Conservation (phyloP, 106 monocot species). For the Vanilla planifolia region DNA sequence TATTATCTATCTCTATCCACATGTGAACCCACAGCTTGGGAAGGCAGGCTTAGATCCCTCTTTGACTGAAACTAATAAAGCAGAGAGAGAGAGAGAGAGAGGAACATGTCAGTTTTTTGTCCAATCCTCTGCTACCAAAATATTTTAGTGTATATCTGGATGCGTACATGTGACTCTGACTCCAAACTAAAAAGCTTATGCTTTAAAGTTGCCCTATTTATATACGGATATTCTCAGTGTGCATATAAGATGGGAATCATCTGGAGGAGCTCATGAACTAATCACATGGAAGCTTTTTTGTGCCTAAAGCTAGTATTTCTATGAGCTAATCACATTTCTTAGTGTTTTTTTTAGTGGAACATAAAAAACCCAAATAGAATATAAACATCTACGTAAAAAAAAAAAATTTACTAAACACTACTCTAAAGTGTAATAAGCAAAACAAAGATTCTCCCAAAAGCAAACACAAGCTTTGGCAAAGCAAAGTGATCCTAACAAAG, state of each 20-base stretch:
- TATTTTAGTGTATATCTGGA: conserved; percentile 12
- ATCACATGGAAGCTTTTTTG: neutral
- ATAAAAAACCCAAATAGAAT: too few relatives aligned
- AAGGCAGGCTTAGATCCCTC: conserved; percentile 22
- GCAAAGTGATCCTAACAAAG: conserved; percentile 3
- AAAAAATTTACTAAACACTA: neutral
- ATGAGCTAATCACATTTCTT: too few relatives aligned
- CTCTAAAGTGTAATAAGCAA: neutral
- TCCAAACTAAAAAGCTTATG: conserved; percentile 10
- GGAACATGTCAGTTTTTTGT: conserved; percentile 1
- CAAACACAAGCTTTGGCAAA: neutral
- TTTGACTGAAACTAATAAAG: conserved; percentile 28
- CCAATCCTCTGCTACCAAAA: neutral
- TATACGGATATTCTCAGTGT: neutral
- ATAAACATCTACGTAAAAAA: neutral
- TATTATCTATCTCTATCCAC: conserved; percentile 42
- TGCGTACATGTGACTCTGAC: conserved; percentile 1
- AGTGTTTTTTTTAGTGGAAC: too few relatives aligned
- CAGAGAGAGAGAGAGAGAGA: conserved; percentile 1
- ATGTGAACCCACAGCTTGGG: conserved; percentile 39
- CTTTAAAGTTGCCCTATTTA: neutral
- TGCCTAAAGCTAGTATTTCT: too few relatives aligned
- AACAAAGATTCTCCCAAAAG: conserved; percentile 11
- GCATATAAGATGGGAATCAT: too few relatives aligned
- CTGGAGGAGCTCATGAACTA: too few relatives aligned